These are phyloP conservation scores for Pleurotus citrinopileatus DNA, from an alignment of 768 basidiomycete genomes.

Conservation along the genomic window DNA sequence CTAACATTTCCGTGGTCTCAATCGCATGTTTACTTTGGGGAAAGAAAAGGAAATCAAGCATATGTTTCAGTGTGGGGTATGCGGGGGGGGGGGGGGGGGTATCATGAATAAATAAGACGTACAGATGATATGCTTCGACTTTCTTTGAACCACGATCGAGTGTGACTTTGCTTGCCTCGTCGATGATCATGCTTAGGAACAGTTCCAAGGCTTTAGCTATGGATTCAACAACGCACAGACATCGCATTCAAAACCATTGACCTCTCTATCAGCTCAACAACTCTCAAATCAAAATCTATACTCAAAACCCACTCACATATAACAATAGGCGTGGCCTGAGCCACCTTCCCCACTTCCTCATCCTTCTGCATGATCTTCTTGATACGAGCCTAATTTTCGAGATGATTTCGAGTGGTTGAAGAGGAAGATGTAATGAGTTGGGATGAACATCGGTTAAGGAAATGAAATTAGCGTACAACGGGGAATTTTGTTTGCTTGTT, in stretches of 20 bases:
- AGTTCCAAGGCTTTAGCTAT: slow-evolving; percentile 95
- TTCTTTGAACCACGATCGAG: slow-evolving; percentile 77
- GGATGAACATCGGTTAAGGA: no score
- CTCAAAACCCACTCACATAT: slow-evolving; percentile 74
- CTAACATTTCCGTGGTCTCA: slow-evolving; percentile 82
- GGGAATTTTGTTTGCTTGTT: slow-evolving; percentile 92
- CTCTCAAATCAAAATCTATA: no score
- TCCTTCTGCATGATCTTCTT: slow-evolving; percentile 99
- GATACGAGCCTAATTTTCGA: slow-evolving; percentile 88
- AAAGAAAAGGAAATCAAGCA: slow-evolving; percentile 2
- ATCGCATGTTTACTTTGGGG: slow-evolving; percentile 97
- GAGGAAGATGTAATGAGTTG: no score
- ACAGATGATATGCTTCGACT: slow-evolving; percentile 93
- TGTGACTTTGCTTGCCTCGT: slow-evolving; percentile 81
- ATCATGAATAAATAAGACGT: slow-evolving; percentile 29
- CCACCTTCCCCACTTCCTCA: slow-evolving; percentile 98
- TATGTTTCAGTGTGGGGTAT: not conserved
- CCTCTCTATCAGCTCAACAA: no score
- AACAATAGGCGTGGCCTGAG: slow-evolving; percentile 92
- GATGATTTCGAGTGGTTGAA: no score
- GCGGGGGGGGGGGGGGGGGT: not conserved
- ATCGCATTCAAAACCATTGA: no score
- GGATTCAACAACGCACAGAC: no score
- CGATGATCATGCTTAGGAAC: slow-evolving; percentile 82
- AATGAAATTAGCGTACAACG: slow-evolving; percentile 55